Evolutionary conservation across 2,329 filamentous ascomycete species (phyloP), one percentile per base, ranked within the genome.

Genomic region (Colletotrichum sp.): DNA sequence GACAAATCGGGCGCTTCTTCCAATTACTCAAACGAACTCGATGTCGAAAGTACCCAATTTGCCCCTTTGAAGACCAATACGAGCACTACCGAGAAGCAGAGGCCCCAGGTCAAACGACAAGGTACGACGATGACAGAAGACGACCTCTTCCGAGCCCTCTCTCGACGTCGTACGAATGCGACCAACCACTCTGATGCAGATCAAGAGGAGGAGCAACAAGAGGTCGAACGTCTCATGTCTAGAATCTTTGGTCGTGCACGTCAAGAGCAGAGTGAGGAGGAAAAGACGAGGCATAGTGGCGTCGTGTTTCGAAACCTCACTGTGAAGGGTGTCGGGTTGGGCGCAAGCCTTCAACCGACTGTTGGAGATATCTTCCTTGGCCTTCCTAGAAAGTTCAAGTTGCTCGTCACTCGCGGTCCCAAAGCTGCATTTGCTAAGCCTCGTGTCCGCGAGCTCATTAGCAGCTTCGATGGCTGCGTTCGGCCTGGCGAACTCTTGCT

Each of bases 221-320:
- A 91, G 77, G 89, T 93, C 36, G 86, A 92, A 65, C 84, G 86
- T 13, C 82, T 94, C 51, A 91, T 95, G 85, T 93, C 92, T 0
- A 90, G 90, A 5, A 93, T 95, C 88, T 95, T 94, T 78, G 93
- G 93, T 8, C 84, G 86, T 38, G 89, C 89, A 24, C 87, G 93
- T 8, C 91, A 93, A 76, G 87, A 89, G 58, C 85, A 90, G n/a
- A 93, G 91, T 1, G 90, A 94, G 74, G 92, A 93, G 75, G 92
- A 93, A 77, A 90, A 93, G 79, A 93, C 91, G 0, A 85, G 92
- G 27, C 93, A 94, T 79, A 86, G 90, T 31, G 93, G 93, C 38
- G 90, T 95, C 15, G 83, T 94, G 7, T 95, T 93, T 85, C 92
- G 92, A 62, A 86, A 92, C 67, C 83, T 95, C 33, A 94, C 91